Percentiles rank a stretch among this genome's conserved stretches.
These are phyloP conservation scores for Ceratopteris richardii DNA, from an alignment of 75 land plant genomes.

Conservation along the genomic window DNA sequence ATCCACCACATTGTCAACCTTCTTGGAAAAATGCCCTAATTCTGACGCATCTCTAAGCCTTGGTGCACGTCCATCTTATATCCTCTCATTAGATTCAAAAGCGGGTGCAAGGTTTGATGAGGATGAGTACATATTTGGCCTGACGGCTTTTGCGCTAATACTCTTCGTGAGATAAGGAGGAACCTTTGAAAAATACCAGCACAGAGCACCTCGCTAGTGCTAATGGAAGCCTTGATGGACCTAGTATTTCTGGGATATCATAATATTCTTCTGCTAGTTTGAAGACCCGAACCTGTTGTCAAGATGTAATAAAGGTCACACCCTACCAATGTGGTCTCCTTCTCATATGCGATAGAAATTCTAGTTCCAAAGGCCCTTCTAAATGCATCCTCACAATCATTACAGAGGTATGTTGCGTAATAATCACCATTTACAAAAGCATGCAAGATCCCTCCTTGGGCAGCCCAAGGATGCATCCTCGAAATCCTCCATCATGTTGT, in stretches of 20 bases:
- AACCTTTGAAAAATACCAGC: slow-evolving; percentile 66
- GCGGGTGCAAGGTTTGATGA: neutral
- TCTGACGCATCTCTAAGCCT: too few relatives aligned
- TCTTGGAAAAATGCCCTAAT: neutral
- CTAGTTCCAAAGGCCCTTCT: slow-evolving; percentile 91
- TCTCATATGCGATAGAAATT: slow-evolving; percentile 77
- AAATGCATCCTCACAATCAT: slow-evolving; percentile 91
- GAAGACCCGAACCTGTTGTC: slow-evolving; percentile 97
- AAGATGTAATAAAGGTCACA: slow-evolving; percentile 88
- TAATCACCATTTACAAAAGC: slow-evolving; percentile 99
- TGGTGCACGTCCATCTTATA: neutral
- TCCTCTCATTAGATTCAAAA: neutral
- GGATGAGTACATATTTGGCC: neutral
- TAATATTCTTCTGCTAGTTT: slow-evolving; percentile 99
- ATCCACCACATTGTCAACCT: too few relatives aligned
- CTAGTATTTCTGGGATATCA: slow-evolving; percentile 78
- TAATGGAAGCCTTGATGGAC: slow-evolving; percentile 62
- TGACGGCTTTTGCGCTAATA: slow-evolving; percentile 12
- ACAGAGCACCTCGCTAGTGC: slow-evolving; percentile 81
- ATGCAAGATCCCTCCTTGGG: slow-evolving; percentile 93
- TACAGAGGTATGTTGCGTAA: slow-evolving; percentile 71
- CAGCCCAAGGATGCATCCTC: slow-evolving; percentile 47
- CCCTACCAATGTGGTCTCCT: slow-evolving; percentile 83
- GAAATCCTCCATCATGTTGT: too few relatives aligned
- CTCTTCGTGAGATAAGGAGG: slow-evolving; percentile 89